These are phyloP conservation scores for Brassica incana DNA, from an alignment of 345 rosid species.

Conservation along the genomic window DNA sequence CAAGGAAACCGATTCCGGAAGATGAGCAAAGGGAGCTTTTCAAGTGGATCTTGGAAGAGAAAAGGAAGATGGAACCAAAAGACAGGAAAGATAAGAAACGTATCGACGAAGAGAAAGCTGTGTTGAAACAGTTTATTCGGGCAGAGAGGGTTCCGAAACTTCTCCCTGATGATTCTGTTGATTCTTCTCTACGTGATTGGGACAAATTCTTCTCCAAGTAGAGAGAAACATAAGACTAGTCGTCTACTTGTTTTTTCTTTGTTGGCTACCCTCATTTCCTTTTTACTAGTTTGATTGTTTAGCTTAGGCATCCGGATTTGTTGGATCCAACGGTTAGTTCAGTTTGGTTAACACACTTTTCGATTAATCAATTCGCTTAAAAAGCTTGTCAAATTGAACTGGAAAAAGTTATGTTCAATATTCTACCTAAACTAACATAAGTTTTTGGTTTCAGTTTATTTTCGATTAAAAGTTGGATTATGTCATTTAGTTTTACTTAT, in stretches of 20 bases:
- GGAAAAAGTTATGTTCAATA: neutral
- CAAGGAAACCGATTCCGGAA: slow-evolving; percentile 59
- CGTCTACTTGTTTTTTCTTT: slow-evolving; percentile 20
- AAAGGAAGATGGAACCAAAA: slow-evolving; percentile 60
- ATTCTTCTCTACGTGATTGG: slow-evolving; percentile 33
- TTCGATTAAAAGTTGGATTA: too few species aligned
- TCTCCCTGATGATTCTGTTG: slow-evolving; percentile 41
- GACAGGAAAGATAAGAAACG: slow-evolving; percentile 51
- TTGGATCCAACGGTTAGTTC: neutral
- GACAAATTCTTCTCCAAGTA: slow-evolving; percentile 36
- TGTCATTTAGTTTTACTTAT: too few species aligned
- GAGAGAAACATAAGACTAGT: slow-evolving; percentile 10
- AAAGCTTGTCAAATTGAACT: neutral
- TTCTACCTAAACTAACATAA: neutral
- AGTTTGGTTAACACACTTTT: neutral
- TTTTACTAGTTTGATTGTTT: neutral
- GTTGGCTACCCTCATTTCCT: slow-evolving; percentile 18
- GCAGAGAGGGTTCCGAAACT: slow-evolving; percentile 55
- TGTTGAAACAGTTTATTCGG: slow-evolving; percentile 62
- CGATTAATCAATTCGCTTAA: neutral
- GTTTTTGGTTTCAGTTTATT: neutral
- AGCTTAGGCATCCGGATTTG: neutral
- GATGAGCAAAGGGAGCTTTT: slow-evolving; percentile 72
- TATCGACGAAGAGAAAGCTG: slow-evolving; percentile 69
- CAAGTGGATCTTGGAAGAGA: slow-evolving; percentile 78